A percentile compares a stretch with the other conserved stretches of the same genome.
Evolutionary conservation across 2,329 filamentous ascomycete genomes (phyloP).

Genomic region (Venturia aucupariae): DNA sequence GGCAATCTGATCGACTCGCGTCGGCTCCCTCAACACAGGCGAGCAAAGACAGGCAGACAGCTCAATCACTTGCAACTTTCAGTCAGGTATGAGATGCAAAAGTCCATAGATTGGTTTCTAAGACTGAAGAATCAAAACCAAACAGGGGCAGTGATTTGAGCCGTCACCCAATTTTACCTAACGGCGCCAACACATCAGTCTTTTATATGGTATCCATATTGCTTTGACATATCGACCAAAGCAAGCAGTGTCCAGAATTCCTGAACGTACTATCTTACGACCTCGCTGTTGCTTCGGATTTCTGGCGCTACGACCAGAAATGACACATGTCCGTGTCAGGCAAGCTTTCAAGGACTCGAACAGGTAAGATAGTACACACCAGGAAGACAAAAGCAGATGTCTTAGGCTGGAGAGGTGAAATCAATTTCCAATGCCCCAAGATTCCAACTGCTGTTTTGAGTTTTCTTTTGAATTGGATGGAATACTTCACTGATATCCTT

Average conservation of each 20-base stretch:
- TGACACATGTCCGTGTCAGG: not conserved
- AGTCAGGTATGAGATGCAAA: not conserved
- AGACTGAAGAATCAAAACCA: not conserved
- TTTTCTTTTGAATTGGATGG: not conserved
- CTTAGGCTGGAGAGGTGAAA: not conserved
- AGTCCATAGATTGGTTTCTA: not conserved
- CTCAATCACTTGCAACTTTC: not conserved
- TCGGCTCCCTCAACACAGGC: not conserved
- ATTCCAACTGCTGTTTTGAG: not conserved
- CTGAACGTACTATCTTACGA: not conserved
- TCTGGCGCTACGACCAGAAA: not conserved
- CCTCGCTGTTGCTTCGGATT: no score
- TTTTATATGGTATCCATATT: not conserved
- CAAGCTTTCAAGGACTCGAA: not conserved
- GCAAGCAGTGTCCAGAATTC: not conserved
- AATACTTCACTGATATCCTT: not conserved
- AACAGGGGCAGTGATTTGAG: not conserved
- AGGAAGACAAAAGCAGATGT: not conserved
- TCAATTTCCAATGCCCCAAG: not conserved
- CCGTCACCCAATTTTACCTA: not conserved
- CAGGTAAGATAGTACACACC: not conserved
- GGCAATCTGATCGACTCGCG: not conserved
- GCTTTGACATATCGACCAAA: not conserved
- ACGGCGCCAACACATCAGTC: not conserved
- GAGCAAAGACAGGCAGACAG: not conserved